Conservation (phyloP, 331 rosid species). For the Quercus tomentella region DNA sequence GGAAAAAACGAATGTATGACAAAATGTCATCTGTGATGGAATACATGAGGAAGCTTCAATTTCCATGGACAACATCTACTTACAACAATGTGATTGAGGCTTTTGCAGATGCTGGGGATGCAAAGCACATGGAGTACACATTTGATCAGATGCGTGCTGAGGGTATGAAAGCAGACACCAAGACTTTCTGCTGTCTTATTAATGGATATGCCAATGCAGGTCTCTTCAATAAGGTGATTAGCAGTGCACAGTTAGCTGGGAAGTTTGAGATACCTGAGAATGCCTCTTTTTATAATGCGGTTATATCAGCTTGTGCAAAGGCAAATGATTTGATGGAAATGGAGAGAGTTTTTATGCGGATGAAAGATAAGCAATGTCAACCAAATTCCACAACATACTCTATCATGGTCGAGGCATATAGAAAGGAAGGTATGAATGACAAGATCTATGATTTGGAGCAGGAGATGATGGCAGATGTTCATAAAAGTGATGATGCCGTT, state of each 20-base stretch:
- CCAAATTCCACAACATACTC: slow-evolving; percentile 63
- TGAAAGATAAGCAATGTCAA: slow-evolving; percentile 73
- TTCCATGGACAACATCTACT: slow-evolving; percentile 96
- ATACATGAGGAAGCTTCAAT: slow-evolving; percentile 91
- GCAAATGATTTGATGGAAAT: slow-evolving; percentile 93
- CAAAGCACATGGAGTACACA: slow-evolving; percentile 84
- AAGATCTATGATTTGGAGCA: slow-evolving; percentile 78
- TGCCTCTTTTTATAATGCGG: slow-evolving; percentile 62
- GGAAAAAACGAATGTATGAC: slow-evolving; percentile 86
- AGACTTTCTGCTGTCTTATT: slow-evolving; percentile 92
- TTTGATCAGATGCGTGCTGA: slow-evolving; percentile 96
- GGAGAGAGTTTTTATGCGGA: slow-evolving; percentile 82
- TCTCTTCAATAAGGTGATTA: slow-evolving; percentile 85
- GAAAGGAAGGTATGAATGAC: slow-evolving; percentile 87
- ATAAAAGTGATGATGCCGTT: neutral
- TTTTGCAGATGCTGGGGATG: slow-evolving; percentile 85
- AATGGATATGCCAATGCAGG: slow-evolving; percentile 94
- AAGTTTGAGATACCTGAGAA: slow-evolving; percentile 81
- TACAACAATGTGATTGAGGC: slow-evolving; percentile 96
- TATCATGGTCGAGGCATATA: slow-evolving; percentile 71
- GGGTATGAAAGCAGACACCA: slow-evolving; percentile 91
- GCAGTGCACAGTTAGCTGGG: slow-evolving; percentile 74
- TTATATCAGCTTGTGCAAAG: slow-evolving; percentile 87
- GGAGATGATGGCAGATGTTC: slow-evolving; percentile 14
- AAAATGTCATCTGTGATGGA: slow-evolving; percentile 99